Conservation (phyloP, 2,329 filamentous ascomycete genomes). For the Alternaria dauci region DNA sequence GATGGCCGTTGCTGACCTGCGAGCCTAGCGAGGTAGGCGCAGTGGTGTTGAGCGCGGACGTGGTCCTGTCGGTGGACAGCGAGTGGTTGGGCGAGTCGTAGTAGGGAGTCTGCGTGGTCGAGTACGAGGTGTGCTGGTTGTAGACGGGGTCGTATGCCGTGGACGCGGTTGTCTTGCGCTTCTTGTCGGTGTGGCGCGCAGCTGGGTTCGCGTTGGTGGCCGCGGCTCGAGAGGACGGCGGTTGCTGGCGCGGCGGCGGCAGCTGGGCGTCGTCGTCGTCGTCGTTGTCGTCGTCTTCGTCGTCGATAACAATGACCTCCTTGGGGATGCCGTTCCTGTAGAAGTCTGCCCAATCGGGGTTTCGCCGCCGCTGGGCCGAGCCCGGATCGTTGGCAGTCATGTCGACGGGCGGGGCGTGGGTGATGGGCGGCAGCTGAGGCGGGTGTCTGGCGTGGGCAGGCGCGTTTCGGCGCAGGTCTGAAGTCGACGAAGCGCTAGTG, state of each 20-base stretch:
- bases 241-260: slow-evolving; percentile 33
- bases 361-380: slow-evolving; percentile 35
- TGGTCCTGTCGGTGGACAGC: slow-evolving; percentile 82
- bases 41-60: slow-evolving; percentile 82
- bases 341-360: slow-evolving; percentile 54
- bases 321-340: slow-evolving; percentile 57
- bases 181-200: slow-evolving; percentile 71
- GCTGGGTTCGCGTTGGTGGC: slow-evolving; percentile 58
- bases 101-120: slow-evolving; percentile 75
- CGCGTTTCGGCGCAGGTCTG: slow-evolving; percentile 50
- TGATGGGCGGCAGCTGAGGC: slow-evolving; percentile 44
- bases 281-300: slow-evolving; percentile 58
- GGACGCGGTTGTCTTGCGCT: slow-evolving; percentile 71
- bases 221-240: slow-evolving; percentile 26
- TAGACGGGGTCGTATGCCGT: slow-evolving; percentile 74
- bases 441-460: slow-evolving; percentile 43
- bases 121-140: slow-evolving; percentile 74
- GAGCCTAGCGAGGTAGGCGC: slow-evolving; percentile 87
- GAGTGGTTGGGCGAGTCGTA: slow-evolving; percentile 75
- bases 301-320: slow-evolving; percentile 63
- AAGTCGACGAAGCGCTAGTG: slow-evolving; percentile 45
- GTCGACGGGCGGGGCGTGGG: slow-evolving; percentile 33
- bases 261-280: slow-evolving; percentile 55
- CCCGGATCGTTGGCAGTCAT: slow-evolving; percentile 31
- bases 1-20: slow-evolving; percentile 65